Conservation (phyloP, 2,329 filamentous ascomycete genomes). For the Juglanconis sp. region DNA sequence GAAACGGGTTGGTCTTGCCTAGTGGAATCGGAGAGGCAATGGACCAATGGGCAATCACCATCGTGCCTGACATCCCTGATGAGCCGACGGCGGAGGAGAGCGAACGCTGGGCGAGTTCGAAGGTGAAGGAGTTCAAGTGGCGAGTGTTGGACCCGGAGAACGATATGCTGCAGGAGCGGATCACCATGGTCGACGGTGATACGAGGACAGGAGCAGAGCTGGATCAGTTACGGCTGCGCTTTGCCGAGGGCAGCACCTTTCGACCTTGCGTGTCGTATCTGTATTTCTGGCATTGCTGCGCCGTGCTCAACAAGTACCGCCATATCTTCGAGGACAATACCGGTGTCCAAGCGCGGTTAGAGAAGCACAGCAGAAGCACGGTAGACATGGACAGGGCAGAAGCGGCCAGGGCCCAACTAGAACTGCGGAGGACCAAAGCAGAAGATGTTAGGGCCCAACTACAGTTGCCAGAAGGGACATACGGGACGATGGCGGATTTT, state of each 20-base stretch:
- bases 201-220: neutral
- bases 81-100: neutral
- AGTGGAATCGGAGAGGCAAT: neutral
- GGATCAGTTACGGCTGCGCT: neutral
- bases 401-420: neutral
- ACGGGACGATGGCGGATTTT: neutral
- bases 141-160: neutral
- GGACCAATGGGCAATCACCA: neutral
- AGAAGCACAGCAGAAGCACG: neutral
- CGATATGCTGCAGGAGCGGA: neutral
- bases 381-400: neutral
- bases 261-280: neutral
- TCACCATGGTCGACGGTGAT: neutral
- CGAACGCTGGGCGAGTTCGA: neutral
- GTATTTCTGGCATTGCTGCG: neutral
- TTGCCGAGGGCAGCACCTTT: neutral
- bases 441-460: neutral
- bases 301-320: neutral
- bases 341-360: neutral
- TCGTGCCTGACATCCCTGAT: neutral
- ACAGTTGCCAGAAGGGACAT: neutral
- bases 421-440: neutral
- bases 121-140: neutral
- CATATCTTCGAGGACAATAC: neutral
- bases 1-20: neutral